Base-by-base conservation (phyloP, 129 eudicot species). In the Daucus carota region DNA sequence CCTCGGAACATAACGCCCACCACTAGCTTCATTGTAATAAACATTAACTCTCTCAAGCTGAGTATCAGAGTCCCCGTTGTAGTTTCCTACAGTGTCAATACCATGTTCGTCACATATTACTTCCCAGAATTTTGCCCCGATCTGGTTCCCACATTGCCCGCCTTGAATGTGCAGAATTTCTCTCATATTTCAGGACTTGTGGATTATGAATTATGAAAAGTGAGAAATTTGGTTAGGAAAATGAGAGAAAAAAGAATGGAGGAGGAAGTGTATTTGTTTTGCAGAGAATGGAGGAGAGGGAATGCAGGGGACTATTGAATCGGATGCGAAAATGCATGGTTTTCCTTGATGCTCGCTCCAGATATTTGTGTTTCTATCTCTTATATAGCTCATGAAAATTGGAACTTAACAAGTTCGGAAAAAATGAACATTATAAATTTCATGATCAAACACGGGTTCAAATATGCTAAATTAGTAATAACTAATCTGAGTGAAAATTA, bases 141-240 rank as follows among this genome's bases (percentile, higher is more conserved):
- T 72, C 16, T 72, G 75, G 75, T 72, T 72, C 52, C 75, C 75
- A 13, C 75, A 72, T 43, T 72, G 75, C 16, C 75, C 75, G 2
- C 75, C 75, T 28, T 72, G 75, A 26, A 72, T 72, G 75, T 72
- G 75, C 6, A 72, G 75, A 12, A 72, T 72, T 72, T 72, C 75
- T 72, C 75, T 72, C 75, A 72, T 72, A 26, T 71, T 72, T 43
- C 6, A 31, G 10, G 20, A 6, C 16, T 22, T 63, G 13, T 0
- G 8, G 8, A n/a, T 43, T 43, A 10, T n/a, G 31, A 57, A 57
- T 1, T 8, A 10, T 24, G 65, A 57, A n/a, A 66, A 36, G 42
- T 34, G 2, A 10, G 31, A 40, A 28, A n/a, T 70, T 38, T 70
- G 5, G 33, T 11, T 18, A 26, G 73, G 43, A 70, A n/a, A 0